Conservation (phyloP, 768 basidiomycete genomes). For the Tricholoma sp. region DNA sequence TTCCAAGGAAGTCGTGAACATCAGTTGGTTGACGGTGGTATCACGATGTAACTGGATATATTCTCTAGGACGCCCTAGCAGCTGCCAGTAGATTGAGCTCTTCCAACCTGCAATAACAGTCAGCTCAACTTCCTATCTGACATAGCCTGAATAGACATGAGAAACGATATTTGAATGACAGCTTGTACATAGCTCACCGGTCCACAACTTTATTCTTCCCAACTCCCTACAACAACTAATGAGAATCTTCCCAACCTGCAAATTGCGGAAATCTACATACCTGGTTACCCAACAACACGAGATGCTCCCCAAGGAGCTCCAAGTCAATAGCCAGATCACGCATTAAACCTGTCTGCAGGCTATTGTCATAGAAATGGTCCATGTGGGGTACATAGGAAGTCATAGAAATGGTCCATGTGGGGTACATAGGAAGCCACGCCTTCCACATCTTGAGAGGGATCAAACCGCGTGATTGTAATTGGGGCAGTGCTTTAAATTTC, state of each 20-base stretch:
- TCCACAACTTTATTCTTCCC: conserved; percentile 72
- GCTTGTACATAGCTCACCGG: conserved; percentile 30
- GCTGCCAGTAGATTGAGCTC: conserved; percentile 25
- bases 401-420: conserved; percentile 66
- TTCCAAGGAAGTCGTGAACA: conserved; percentile 62
- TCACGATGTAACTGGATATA: conserved; percentile 69
- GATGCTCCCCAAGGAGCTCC: conserved; percentile 56
- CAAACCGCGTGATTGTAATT: conserved; percentile 45
- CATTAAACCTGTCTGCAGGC: conserved; percentile 63
- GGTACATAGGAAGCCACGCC: conserved; percentile 57
- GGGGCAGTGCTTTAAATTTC: conserved; percentile 23
- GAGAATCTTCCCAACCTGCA: background rate
- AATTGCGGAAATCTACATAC: conserved; percentile 23
- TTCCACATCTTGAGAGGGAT: conserved; percentile 42
- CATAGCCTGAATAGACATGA: conserved; percentile 35
- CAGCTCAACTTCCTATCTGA: conserved; percentile 34
- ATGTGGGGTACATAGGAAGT: no score
- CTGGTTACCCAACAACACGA: conserved; percentile 66
- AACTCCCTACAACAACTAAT: conserved; percentile 39
- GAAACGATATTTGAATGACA: background rate
- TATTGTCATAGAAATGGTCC: no score
- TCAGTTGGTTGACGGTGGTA: conserved; percentile 65
- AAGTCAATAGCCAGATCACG: conserved; percentile 59
- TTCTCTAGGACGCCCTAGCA: conserved; percentile 57
- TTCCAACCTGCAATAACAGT: background rate